Evolutionary conservation across 164 flowering plant species (phyloP).

Genomic region (Chimonanthus salicifolius): DNA sequence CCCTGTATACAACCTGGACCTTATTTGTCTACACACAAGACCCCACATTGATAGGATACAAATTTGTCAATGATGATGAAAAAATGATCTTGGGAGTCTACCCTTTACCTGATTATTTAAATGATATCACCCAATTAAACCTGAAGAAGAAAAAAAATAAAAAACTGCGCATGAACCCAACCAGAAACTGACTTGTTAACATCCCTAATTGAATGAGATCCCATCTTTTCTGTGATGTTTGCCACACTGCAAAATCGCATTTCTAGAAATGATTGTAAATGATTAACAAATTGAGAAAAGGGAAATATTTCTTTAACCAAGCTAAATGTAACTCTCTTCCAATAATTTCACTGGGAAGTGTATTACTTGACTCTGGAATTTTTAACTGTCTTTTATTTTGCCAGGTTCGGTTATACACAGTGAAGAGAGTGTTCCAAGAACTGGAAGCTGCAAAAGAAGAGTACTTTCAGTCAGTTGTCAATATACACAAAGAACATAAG

Average conservation of each 20-base stretch:
- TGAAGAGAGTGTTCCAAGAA: conserved; percentile 69
- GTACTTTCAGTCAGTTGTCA: conserved; percentile 68
- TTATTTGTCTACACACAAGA: no score
- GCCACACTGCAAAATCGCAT: background rate
- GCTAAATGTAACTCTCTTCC: background rate
- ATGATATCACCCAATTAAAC: no score
- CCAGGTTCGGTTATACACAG: conserved; percentile 68
- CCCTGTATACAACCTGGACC: no score
- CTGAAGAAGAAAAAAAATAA: no score
- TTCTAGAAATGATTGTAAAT: background rate
- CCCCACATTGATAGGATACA: no score
- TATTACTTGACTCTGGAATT: background rate
- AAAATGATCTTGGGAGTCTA: no score
- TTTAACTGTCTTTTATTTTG: background rate
- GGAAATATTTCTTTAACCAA: background rate
- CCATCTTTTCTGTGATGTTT: background rate
- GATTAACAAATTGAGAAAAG: background rate
- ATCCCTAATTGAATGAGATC: background rate
- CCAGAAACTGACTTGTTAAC: no score
- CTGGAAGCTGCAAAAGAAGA: conserved; percentile 87
- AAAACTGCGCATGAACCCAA: no score
- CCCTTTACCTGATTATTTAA: no score
- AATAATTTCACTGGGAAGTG: background rate
- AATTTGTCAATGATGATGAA: no score
- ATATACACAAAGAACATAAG: conserved; percentile 58